Conservation (phyloP, 257 asterid species). For the Rhazya stricta region DNA sequence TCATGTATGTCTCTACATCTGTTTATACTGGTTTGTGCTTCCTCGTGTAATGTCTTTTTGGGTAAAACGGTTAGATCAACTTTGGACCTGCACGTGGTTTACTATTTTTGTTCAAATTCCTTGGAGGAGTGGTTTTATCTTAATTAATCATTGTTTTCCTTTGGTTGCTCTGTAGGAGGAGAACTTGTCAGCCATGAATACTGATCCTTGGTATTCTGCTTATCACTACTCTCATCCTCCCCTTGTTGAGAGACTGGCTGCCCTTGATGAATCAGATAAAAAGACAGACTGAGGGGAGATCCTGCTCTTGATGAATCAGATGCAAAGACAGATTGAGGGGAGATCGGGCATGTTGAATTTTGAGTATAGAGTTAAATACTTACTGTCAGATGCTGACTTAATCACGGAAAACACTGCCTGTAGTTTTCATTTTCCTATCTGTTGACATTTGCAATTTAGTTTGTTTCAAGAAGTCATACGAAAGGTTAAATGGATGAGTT, state of each 20-base stretch:
- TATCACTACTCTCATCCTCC: slow-evolving; percentile 98
- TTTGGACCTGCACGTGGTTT: neutral
- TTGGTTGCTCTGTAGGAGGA: slow-evolving; percentile 58
- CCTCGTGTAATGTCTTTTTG: neutral
- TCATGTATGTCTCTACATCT: neutral
- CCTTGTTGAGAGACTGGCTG: slow-evolving; percentile 83
- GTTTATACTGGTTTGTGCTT: neutral
- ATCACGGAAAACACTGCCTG: neutral
- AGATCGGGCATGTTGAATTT: neutral
- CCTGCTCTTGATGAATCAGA: slow-evolving; percentile 68
- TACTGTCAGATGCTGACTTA: neutral
- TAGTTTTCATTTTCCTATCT: neutral
- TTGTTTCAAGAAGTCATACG: neutral
- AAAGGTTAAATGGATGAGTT: neutral
- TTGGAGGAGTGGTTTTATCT: neutral
- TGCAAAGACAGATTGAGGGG: slow-evolving; percentile 59
- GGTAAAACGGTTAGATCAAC: neutral
- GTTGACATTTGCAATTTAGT: neutral
- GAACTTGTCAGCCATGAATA: slow-evolving; percentile 85
- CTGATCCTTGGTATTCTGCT: slow-evolving; percentile 96
- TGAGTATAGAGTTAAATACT: slow-evolving; percentile 1
- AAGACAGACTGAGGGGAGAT: slow-evolving; percentile 49
- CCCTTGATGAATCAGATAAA: slow-evolving; percentile 67
- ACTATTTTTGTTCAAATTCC: neutral
- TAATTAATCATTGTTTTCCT: neutral